Evolutionary conservation across 2,329 filamentous ascomycete genomes (phyloP).

Genomic region (Apiospora rasikravindrae): DNA sequence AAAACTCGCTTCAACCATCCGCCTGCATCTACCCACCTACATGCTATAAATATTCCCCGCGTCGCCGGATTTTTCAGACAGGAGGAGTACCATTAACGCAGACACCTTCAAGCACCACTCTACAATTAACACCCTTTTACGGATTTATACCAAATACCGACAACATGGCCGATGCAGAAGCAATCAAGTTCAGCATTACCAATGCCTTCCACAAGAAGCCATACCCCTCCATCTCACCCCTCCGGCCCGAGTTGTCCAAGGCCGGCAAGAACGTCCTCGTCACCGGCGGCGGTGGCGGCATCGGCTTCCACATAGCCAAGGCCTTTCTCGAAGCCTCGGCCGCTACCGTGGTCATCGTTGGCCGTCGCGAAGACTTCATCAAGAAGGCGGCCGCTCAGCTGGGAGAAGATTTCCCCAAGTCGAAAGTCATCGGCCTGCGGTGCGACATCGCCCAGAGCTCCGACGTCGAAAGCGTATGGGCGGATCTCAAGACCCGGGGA

Average conservation of each 20-base stretch:
- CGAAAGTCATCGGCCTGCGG: background rate
- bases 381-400: slow-evolving; percentile 46
- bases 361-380: slow-evolving; percentile 51
- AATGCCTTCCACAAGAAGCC: slow-evolving; percentile 39
- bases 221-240: slow-evolving; percentile 45
- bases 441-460: background rate
- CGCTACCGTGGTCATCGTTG: slow-evolving; percentile 58
- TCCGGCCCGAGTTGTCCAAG: slow-evolving; percentile 45
- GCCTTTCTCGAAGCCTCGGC: slow-evolving; percentile 53
- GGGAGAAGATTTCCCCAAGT: slow-evolving; percentile 23
- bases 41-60: background rate
- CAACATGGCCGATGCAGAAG: background rate
- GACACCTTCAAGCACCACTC: background rate
- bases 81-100: background rate
- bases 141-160: background rate
- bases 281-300: slow-evolving; percentile 24
- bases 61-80: too few relatives aligned
- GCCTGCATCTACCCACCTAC: background rate
- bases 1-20: background rate
- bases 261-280: slow-evolving; percentile 22
- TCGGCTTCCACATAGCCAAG: slow-evolving; percentile 33
- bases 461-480: background rate
- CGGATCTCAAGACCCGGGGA: slow-evolving; percentile 26
- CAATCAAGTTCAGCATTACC: slow-evolving; percentile 27
- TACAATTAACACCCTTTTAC: background rate